Base-by-base conservation (phyloP, 83 land plant genomes). In the Picea mariana region DNA sequence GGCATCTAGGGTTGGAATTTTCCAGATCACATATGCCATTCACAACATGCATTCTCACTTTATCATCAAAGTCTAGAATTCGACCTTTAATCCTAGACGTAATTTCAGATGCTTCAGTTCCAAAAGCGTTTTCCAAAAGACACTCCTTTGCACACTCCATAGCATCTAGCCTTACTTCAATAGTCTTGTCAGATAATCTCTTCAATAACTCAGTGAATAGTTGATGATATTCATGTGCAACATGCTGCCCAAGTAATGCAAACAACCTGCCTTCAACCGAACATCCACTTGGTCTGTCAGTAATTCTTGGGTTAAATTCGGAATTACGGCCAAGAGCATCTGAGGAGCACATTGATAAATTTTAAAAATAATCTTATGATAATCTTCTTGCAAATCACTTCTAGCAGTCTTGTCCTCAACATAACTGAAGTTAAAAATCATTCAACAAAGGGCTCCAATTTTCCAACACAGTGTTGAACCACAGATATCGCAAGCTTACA, bases 261-360 rank as follows among this genome's bases (percentile, higher is more conserved):
- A 91, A 85, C 75, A 93, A 84, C 75, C 82, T 55, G 98, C 94
- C 71, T 93, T 90, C 75, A 91, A 78, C 23, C 96, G 87, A 31
- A 91, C 88, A 90, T 94, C 91, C 80, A 90, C 90, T 84, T 96
- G 91, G 83, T 96, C 99, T 59, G 87, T 89, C 89, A 89, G 79
- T 77, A 97, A 79, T 80, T 95, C 99, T 47, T 92, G 91, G 18
- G 89, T 87, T 80, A 97, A 82, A 62, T 86, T 91, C 11, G 98
- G 99, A 59, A 95, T 92, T 78, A 94, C 92, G 63, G 90, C 77
- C 63, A 90, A 62, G 68, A 98, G 92, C 91, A 94, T 89, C 77
- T 92, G 89, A 67, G 99, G 99, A 20, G 94, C 87, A 83, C 90
- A 91, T 18, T 82, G 83, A 80, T 85, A 94, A 42, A 98, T 86